A percentile compares a stretch with the other conserved stretches of the same genome.
Evolutionary conservation across 305 asterid genomes (phyloP).

Genomic region (Fraxinus ornus): DNA sequence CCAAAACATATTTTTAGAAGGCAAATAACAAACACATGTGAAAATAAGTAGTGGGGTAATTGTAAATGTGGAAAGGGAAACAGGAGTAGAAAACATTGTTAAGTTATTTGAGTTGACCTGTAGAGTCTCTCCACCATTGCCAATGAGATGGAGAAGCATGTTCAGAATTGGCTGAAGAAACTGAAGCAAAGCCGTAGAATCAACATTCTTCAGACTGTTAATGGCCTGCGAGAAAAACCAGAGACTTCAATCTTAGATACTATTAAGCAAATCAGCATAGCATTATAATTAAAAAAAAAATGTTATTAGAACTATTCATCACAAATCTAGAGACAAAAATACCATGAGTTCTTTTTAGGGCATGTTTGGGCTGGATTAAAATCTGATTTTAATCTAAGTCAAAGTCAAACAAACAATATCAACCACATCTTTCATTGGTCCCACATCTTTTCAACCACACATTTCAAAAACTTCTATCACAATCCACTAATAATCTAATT

Average conservation of each 20-base stretch:
- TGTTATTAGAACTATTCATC: slow-evolving; percentile 12
- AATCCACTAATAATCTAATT: too few species aligned
- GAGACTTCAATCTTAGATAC: slow-evolving; percentile 12
- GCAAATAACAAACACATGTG: slow-evolving; percentile 7
- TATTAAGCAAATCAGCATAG: slow-evolving; percentile 20
- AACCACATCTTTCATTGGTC: too few species aligned
- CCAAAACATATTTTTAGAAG: slow-evolving; percentile 15
- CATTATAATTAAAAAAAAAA: neutral
- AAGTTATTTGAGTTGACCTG: slow-evolving; percentile 53
- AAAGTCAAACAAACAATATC: too few species aligned
- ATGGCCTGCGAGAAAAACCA: slow-evolving; percentile 71
- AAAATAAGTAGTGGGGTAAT: slow-evolving; percentile 5
- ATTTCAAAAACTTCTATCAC: too few species aligned
- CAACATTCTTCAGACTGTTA: slow-evolving; percentile 97
- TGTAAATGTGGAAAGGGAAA: slow-evolving; percentile 24
- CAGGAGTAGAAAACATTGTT: slow-evolving; percentile 16
- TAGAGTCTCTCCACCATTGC: slow-evolving; percentile 98
- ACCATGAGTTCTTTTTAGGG: slow-evolving; percentile 3
- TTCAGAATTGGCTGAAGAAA: slow-evolving; percentile 95
- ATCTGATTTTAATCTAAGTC: too few species aligned
- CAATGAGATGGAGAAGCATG: slow-evolving; percentile 99
- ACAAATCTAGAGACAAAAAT: slow-evolving; percentile 11
- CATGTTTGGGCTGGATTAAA: too few species aligned
- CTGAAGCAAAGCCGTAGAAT: slow-evolving; percentile 96
- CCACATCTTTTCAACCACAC: too few species aligned